phyloP scores from a whole-genome alignment of 805 yeast species.

The Candida maris region DNA sequence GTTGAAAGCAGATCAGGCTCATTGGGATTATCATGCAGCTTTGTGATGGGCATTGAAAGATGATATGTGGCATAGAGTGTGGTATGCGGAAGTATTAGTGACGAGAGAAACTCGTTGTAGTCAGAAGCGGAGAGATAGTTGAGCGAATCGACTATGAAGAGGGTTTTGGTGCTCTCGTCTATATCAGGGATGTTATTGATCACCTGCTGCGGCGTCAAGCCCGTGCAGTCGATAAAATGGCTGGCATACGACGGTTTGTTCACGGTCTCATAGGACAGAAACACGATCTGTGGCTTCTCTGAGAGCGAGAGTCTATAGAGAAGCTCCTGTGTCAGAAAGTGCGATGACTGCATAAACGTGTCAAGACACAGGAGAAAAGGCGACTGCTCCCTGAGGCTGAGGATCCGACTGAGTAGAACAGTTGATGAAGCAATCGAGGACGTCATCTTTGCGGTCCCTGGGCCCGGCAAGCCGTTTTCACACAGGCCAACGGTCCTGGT shows the following conservation, averaged over 20 bases:
- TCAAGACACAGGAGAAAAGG: constrained; percentile 74
- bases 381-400: constrained; percentile 66
- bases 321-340: constrained; percentile 55
- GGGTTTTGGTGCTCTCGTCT: constrained; percentile 18
- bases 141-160: constrained; percentile 64
- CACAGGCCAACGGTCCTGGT: too few species aligned
- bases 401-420: constrained; percentile 63
- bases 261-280: constrained; percentile 66
- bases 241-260: constrained; percentile 48
- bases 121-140: constrained; percentile 49
- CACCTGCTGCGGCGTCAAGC: constrained; percentile 11
- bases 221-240: constrained; percentile 45
- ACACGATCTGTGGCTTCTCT: constrained; percentile 37
- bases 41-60: constrained; percentile 32
- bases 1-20: constrained; percentile 21
- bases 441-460: too few species aligned
- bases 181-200: constrained; percentile 7
- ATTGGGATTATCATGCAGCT: constrained; percentile 5
- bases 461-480: too few species aligned
- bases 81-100: constrained; percentile 38
- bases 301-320: constrained; percentile 33
- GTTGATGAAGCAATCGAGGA: constrained; percentile 31
- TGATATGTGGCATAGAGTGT: constrained; percentile 49
- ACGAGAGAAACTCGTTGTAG: constrained; percentile 35
- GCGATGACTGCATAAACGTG: constrained; percentile 64